phyloP scores from a whole-genome alignment of 2,329 filamentous ascomycete species.

The Verticillium nonalfalfae region DNA sequence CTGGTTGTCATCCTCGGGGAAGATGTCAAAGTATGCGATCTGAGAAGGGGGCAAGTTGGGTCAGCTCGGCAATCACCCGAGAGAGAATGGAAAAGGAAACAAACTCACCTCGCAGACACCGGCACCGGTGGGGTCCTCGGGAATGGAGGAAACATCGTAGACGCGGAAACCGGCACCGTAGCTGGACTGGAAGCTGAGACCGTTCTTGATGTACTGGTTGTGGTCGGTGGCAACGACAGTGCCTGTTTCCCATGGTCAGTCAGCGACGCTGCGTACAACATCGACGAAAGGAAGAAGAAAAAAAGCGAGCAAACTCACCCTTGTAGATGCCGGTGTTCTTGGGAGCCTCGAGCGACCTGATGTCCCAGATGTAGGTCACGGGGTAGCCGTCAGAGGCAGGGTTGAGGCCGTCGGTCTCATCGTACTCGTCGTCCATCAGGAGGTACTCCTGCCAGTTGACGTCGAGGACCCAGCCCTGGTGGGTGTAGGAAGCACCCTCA shows the following conservation, averaged over 20 bases:
- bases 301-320: conserved; percentile 8
- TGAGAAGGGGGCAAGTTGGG: neutral
- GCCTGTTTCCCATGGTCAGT: conserved; percentile 25
- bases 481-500: conserved; percentile 43
- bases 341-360: conserved; percentile 29
- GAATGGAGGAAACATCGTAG: conserved; percentile 24
- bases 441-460: conserved; percentile 29
- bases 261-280: conserved; percentile 14
- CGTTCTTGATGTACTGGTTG: conserved; percentile 33
- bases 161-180: conserved; percentile 32
- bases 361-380: conserved; percentile 40
- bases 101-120: conserved; percentile 29
- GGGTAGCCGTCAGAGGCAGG: conserved; percentile 30
- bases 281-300: neutral
- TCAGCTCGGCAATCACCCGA: neutral
- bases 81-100: too few relatives aligned
- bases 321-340: conserved; percentile 31
- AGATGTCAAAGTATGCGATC: conserved; percentile 12
- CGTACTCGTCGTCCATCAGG: conserved; percentile 40
- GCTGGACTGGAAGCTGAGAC: conserved; percentile 34
- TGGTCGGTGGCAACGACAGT: conserved; percentile 1
- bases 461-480: conserved; percentile 46
- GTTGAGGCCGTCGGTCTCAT: conserved; percentile 32
- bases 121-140: conserved; percentile 33
- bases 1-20: conserved; percentile 10